phyloP scores from a whole-genome alignment of 768 basidiomycete species.

The Mycena latifolia region DNA sequence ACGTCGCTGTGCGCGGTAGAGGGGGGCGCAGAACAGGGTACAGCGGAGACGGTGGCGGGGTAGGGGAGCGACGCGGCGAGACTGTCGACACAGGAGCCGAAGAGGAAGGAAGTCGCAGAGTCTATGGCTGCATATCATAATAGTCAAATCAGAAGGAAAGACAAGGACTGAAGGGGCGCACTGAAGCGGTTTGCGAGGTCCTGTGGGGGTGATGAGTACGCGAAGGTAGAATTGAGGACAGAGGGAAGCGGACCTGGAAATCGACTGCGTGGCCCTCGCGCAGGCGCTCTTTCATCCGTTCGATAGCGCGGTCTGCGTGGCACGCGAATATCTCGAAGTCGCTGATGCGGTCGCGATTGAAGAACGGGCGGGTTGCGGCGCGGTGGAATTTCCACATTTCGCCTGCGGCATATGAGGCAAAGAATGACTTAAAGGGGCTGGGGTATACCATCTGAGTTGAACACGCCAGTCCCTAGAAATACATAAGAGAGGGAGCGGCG shows the following conservation, averaged over 20 bases:
- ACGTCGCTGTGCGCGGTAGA: conserved; percentile 24
- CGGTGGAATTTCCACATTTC: conserved; percentile 83
- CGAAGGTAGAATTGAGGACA: background rate
- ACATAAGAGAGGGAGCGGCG: conserved; percentile 34
- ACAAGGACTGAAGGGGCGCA: too few relatives aligned
- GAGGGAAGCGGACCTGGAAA: conserved; percentile 59
- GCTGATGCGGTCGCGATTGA: conserved; percentile 69
- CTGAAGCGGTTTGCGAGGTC: conserved; percentile 67
- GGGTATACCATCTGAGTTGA: conserved; percentile 67
- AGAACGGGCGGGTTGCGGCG: conserved; percentile 77
- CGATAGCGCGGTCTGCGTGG: conserved; percentile 62
- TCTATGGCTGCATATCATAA: conserved; percentile 56
- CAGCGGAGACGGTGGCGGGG: conserved; percentile 43
- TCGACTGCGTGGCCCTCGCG: conserved; percentile 64
- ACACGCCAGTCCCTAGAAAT: conserved; percentile 67
- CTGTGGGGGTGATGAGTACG: conserved; percentile 30
- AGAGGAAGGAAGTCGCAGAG: conserved; percentile 70
- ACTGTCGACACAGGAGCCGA: conserved; percentile 60
- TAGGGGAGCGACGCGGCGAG: conserved; percentile 63
- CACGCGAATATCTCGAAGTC: conserved; percentile 74
- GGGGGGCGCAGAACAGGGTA: background rate
- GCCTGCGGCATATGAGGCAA: background rate
- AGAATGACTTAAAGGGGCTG: background rate
- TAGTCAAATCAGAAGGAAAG: too few relatives aligned
- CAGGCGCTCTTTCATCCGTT: conserved; percentile 57